phyloP scores from a whole-genome alignment of 495 filamentous ascomycete species.

The Thermothielavioides terrestris region DNA sequence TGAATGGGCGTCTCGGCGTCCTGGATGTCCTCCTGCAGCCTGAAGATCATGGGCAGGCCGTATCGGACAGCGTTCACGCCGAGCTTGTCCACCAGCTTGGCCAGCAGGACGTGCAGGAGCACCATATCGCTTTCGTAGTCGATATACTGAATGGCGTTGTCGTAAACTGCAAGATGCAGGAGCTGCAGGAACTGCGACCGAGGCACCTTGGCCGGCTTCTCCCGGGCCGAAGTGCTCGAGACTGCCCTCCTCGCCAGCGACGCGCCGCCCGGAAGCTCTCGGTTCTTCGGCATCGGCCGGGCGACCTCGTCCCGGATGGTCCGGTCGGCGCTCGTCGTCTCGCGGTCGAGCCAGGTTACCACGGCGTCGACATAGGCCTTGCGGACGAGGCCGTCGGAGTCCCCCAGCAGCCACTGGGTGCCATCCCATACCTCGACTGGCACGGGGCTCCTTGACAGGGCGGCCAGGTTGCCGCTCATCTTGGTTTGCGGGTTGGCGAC shows the following conservation, averaged over 20 bases:
- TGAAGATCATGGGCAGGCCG: conserved; percentile 79
- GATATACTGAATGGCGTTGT: conserved; percentile 65
- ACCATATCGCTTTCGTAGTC: conserved; percentile 63
- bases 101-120: conserved; percentile 64
- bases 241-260: conserved; percentile 52
- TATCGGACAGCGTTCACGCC: conserved; percentile 76
- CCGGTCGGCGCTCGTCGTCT: conserved; percentile 62
- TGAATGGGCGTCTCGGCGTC: conserved; percentile 50
- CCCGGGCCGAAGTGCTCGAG: conserved; percentile 56
- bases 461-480: conserved; percentile 49
- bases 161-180: conserved; percentile 81
- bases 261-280: conserved; percentile 23
- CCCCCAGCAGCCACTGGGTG: conserved; percentile 79
- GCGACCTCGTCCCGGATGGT: conserved; percentile 48
- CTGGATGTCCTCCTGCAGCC: conserved; percentile 75
- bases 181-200: conserved; percentile 68
- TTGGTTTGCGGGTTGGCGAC: conserved; percentile 63
- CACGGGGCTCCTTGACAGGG: conserved; percentile 62
- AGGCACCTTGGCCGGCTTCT: conserved; percentile 46
- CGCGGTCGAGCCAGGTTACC: conserved; percentile 68
- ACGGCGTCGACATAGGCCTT: conserved; percentile 78
- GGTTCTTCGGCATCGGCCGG: conserved; percentile 30
- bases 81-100: conserved; percentile 61
- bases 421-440: conserved; percentile 80
- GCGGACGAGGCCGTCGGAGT: conserved; percentile 64